Conservation (phyloP, 768 basidiomycete species). For the Russula griseocarnosa region DNA sequence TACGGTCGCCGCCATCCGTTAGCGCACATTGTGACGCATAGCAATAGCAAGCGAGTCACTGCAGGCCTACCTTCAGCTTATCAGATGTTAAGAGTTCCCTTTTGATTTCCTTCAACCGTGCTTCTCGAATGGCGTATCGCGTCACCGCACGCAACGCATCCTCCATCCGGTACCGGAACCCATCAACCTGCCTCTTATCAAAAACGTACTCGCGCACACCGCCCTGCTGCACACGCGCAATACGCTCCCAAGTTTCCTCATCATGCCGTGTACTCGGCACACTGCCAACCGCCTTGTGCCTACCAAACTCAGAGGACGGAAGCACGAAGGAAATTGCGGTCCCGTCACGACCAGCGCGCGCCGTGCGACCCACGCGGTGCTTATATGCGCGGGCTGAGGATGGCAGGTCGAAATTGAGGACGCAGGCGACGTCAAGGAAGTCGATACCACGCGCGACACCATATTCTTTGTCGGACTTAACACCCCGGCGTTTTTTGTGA, state of each 20-base stretch:
- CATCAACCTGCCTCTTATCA: slow-evolving; percentile 94
- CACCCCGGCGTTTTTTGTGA: slow-evolving; percentile 46
- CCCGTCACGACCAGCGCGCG: slow-evolving; percentile 90
- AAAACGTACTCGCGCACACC: slow-evolving; percentile 86
- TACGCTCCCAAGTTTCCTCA: slow-evolving; percentile 69
- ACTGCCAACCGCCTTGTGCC: slow-evolving; percentile 66
- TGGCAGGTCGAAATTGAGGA: slow-evolving; percentile 98
- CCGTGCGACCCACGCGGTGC: slow-evolving; percentile 94
- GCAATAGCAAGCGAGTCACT: background rate
- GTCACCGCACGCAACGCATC: slow-evolving; percentile 91
- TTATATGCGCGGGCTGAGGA: slow-evolving; percentile 82
- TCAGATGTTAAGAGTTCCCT: slow-evolving; percentile 92
- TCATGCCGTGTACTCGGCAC: slow-evolving; percentile 70
- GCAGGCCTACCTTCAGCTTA: slow-evolving; percentile 79
- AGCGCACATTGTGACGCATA: background rate
- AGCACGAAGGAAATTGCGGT: slow-evolving; percentile 90
- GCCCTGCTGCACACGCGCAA: slow-evolving; percentile 69
- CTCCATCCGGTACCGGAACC: slow-evolving; percentile 97
- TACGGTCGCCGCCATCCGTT: slow-evolving; percentile 34
- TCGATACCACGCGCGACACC: slow-evolving; percentile 95
- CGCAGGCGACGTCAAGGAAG: slow-evolving; percentile 94
- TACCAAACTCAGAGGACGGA: slow-evolving; percentile 60
- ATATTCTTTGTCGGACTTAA: slow-evolving; percentile 66
- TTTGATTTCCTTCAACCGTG: slow-evolving; percentile 33
- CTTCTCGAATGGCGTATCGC: slow-evolving; percentile 79